Evolutionary conservation across 179 eudicot genomes (phyloP), one percentile per base, ranked within the genome.

Genomic region (Spergularia azorica): DNA sequence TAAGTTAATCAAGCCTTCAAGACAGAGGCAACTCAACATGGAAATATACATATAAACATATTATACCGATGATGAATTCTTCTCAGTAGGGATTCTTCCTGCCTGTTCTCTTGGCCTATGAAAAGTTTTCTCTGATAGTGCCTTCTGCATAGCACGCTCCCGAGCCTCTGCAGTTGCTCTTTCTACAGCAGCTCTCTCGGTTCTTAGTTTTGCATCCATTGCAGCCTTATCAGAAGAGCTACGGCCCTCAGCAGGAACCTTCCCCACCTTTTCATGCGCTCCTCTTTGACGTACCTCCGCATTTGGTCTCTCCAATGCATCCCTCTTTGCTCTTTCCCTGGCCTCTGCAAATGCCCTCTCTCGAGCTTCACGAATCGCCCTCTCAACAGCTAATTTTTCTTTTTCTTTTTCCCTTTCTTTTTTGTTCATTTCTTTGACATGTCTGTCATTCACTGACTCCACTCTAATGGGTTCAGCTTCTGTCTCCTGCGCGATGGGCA

Each of bases 141-240:
- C 89, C 84, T 88, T 94, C 75, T 89, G 94, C 64, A 91, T 80
- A 62, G 99, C 99, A 71, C 98, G 99, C 79, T 92, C 96, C 75
- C 97, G 91, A 82, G 99, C 99, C 88, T 95, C 99, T 50, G 89
- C 83, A 46, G 94, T 90, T 20, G 97, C 99, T 82, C 98, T 83
- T 82, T 94, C 98, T 26, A 96, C 97, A 57, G 98, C 98, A 81
- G 97, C 98, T 18, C 98, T 97, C 82, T 95, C 97, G 16, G 91
- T 87, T 81, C 85, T 88, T 61, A 89, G 90, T 84, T 86, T 95
- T 58, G 95, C 94, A 77, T 89, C 90, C n/a, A 73, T 63, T 16
- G 89, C 82, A 71, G 90, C 91, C 84, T 86, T 93, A 21, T 91
- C 97, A 61, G 85, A 71, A 52, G 84, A 68, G 63, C 87, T 75